These are phyloP conservation scores for Sarcodon aspratus DNA, from an alignment of 768 basidiomycete species.

Conservation along the genomic window DNA sequence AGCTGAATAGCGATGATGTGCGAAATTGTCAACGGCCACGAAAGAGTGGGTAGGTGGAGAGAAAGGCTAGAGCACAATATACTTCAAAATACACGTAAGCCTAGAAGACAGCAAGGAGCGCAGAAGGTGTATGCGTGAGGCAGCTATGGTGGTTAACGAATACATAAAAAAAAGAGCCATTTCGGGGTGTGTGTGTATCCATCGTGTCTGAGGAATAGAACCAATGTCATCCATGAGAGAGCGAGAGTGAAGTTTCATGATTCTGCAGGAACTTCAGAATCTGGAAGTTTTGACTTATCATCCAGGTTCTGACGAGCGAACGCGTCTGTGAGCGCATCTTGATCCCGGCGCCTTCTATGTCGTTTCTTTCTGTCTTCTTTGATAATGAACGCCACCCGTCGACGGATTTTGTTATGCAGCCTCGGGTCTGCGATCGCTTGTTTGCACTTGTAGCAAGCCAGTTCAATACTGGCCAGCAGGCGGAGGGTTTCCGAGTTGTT, in stretches of 20 bases:
- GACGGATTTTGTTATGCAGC: slow-evolving; percentile 47
- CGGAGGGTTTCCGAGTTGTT: slow-evolving; percentile 79
- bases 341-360: slow-evolving; percentile 75
- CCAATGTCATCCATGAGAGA: neutral
- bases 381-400: slow-evolving; percentile 70
- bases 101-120: too few relatives aligned
- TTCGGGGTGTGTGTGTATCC: too few relatives aligned
- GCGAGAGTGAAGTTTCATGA: neutral
- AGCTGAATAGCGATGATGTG: too few relatives aligned
- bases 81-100: too few relatives aligned
- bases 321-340: slow-evolving; percentile 72
- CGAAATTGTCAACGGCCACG: too few relatives aligned
- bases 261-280: neutral
- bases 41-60: too few relatives aligned
- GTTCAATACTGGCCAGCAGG: slow-evolving; percentile 72
- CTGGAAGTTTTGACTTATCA: slow-evolving; percentile 4
- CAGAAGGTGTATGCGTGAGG: too few relatives aligned
- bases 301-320: slow-evolving; percentile 46
- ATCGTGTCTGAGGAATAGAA: too few relatives aligned
- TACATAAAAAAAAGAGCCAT: too few relatives aligned
- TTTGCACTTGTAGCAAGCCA: slow-evolving; percentile 73
- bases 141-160: too few relatives aligned
- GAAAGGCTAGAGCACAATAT: too few relatives aligned
- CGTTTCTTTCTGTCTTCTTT: slow-evolving; percentile 76
- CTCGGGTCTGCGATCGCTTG: slow-evolving; percentile 59